These are phyloP conservation scores for Didymella sp. DNA, from an alignment of 2,329 filamentous ascomycete species.

Conservation along the genomic window DNA sequence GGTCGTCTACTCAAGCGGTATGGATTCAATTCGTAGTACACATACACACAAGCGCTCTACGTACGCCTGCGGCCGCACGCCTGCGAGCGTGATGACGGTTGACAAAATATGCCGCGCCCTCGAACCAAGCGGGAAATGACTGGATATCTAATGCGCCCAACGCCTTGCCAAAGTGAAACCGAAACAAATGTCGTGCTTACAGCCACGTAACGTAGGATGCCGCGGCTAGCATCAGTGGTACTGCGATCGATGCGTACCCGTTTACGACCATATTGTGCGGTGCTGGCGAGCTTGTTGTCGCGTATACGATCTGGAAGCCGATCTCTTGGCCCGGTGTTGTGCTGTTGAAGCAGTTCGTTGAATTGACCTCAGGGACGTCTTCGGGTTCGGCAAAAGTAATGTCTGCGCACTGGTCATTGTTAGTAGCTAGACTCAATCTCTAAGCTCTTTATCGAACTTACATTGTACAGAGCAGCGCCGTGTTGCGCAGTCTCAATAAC, in stretches of 20 bases:
- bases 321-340: conserved; percentile 59
- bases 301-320: conserved; percentile 78
- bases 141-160: conserved; percentile 37
- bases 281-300: conserved; percentile 51
- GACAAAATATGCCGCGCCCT: conserved; percentile 4
- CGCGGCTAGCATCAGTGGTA: conserved; percentile 37
- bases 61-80: conserved; percentile 2
- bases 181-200: conserved; percentile 10
- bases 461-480: conserved; percentile 81
- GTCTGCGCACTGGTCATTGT: conserved; percentile 78
- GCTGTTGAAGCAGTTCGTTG: conserved; percentile 88
- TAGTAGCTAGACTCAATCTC: neutral
- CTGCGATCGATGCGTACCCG: conserved; percentile 34
- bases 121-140: conserved; percentile 17
- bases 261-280: conserved; percentile 35
- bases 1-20: neutral
- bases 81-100: neutral
- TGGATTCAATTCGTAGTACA: conserved; percentile 12
- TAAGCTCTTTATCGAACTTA: conserved; percentile 52
- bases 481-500: conserved; percentile 83
- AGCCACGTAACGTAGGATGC: conserved; percentile 42
- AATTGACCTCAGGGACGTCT: conserved; percentile 77
- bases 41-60: conserved; percentile 14
- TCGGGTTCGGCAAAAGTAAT: conserved; percentile 86
- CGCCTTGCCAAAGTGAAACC: conserved; percentile 16